Conservation (phyloP, 1,284 basidiomycete species). For the Cryptococcus deneoformans region DNA sequence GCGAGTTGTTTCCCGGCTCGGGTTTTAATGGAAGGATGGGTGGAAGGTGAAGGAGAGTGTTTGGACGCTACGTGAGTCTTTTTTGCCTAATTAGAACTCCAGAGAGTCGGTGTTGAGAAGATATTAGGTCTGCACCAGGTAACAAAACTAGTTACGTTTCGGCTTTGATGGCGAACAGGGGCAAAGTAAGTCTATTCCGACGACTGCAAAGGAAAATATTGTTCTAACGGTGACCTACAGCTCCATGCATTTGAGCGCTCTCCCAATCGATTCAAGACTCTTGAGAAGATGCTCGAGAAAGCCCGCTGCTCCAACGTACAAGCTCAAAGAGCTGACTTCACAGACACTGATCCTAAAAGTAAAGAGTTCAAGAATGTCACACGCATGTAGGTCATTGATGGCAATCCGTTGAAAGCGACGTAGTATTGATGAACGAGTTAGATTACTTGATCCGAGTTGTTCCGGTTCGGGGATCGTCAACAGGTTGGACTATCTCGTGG, state of each 20-base stretch:
- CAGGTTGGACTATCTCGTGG: conserved; percentile 77
- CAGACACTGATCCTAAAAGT: conserved; percentile 65
- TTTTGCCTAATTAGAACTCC: no score
- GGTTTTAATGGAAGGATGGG: conserved; percentile 58
- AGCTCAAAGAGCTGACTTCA: conserved; percentile 71
- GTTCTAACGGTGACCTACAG: conserved; percentile 46
- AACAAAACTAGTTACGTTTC: conserved; percentile 97
- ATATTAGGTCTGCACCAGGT: conserved; percentile 74
- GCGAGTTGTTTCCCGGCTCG: conserved; percentile 94
- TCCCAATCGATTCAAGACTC: conserved; percentile 69
- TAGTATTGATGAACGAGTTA: conserved; percentile 35
- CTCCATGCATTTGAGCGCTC: conserved; percentile 85
- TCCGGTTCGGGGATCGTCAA: conserved; percentile 91
- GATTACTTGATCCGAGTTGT: conserved; percentile 88
- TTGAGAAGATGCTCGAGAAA: conserved; percentile 74
- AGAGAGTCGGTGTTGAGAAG: background rate
- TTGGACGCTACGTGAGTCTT: conserved; percentile 75
- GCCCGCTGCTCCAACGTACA: conserved; percentile 76
- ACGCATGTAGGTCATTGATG: conserved; percentile 65
- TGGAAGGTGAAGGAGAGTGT: conserved; percentile 54
- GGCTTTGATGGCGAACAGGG: conserved; percentile 75
- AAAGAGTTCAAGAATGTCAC: conserved; percentile 63
- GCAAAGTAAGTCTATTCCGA: conserved; percentile 59
- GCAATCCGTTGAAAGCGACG: background rate
- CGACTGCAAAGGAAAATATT: background rate